Conservation (phyloP, 352 stramenopile species). For the Pythium rhizo-oryzae region DNA sequence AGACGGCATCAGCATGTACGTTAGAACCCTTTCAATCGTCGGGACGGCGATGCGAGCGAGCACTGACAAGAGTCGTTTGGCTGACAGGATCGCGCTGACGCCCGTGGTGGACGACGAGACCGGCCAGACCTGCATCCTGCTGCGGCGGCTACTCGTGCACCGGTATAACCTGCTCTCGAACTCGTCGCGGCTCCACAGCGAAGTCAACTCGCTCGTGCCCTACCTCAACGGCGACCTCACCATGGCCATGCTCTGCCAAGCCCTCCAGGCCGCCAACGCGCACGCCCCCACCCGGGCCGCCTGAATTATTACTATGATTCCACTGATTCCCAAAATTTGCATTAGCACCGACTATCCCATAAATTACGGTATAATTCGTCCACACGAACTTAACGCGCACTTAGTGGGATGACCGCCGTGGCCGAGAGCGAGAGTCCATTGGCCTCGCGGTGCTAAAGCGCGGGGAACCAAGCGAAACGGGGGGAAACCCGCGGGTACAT, state of each 20-base stretch:
- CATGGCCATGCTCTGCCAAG: conserved; percentile 55
- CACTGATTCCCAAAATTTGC: too few relatives aligned
- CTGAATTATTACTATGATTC: too few relatives aligned
- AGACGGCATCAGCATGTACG: conserved; percentile 32
- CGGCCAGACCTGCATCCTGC: conserved; percentile 42
- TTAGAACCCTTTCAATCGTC: not conserved
- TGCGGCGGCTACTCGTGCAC: conserved; percentile 48
- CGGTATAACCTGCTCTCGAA: conserved; percentile 57
- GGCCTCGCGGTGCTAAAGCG: not conserved
- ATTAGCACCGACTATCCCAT: too few relatives aligned
- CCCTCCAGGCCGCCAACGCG: conserved; percentile 34
- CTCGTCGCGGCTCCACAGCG: conserved; percentile 44
- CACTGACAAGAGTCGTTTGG: not conserved
- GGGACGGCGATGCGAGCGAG: not conserved
- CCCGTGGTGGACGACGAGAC: conserved; percentile 34
- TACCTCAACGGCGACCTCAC: conserved; percentile 65
- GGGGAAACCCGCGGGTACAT: not conserved
- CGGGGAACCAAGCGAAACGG: too few relatives aligned
- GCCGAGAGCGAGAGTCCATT: too few relatives aligned
- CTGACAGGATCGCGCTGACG: conserved; percentile 38
- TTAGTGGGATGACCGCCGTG: not conserved
- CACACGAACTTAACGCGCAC: conserved; percentile 1
- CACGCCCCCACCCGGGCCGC: not conserved
- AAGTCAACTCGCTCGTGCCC: conserved; percentile 49
- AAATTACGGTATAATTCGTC: too few relatives aligned